Evolutionary conservation across 148 eudicot genomes (phyloP).

Genomic region (Cornus controversa): DNA sequence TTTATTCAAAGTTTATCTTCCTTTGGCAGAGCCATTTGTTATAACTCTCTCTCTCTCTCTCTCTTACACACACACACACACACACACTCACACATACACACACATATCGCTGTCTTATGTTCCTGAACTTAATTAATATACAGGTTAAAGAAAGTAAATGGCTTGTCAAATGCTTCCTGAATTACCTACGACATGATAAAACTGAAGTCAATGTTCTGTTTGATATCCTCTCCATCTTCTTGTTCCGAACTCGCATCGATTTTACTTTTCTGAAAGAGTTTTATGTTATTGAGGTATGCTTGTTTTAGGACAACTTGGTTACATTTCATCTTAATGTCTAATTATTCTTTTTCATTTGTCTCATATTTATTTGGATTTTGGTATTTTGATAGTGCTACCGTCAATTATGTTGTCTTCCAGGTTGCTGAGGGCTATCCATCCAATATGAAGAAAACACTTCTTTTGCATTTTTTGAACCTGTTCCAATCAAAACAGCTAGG

Average conservation of each 20-base stretch:
- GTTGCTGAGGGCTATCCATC: conserved; percentile 96
- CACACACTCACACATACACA: neutral
- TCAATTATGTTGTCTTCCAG: conserved; percentile 32
- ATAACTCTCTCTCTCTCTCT: no score
- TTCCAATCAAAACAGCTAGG: conserved; percentile 82
- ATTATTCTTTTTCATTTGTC: neutral
- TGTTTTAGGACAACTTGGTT: neutral
- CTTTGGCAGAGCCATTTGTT: no score
- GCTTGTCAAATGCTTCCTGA: conserved; percentile 97
- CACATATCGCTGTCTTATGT: neutral
- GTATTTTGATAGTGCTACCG: conserved; percentile 2
- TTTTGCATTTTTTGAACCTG: conserved; percentile 82
- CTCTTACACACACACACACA: no score
- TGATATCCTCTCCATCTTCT: conserved; percentile 88
- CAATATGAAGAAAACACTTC: conserved; percentile 79
- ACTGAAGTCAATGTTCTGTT: conserved; percentile 88
- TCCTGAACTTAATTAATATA: conserved; percentile 14
- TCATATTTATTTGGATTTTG: neutral
- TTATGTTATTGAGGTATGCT: conserved; percentile 85
- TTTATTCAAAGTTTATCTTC: no score
- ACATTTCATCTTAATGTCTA: neutral
- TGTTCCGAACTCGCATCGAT: conserved; percentile 81
- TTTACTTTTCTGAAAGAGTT: conserved; percentile 95
- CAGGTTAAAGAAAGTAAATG: conserved; percentile 99
- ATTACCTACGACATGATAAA: conserved; percentile 90